Evolutionary conservation across 371 early-diverging fungal species (phyloP), one percentile per base, ranked within the genome.

Genomic region (Mucor racemosus): DNA sequence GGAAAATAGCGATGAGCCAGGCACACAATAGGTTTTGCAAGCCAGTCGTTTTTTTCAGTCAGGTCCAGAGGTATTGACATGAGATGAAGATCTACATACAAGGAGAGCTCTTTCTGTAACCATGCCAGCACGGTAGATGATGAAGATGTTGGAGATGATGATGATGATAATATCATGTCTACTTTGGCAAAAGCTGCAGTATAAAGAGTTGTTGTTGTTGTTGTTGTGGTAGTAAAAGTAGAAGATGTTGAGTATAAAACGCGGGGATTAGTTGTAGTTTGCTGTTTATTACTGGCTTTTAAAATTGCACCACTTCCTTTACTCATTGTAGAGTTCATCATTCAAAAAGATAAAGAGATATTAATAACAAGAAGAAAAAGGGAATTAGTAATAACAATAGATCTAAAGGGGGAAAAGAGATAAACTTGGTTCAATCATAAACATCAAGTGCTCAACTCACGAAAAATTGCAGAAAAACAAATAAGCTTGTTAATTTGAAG

Each of bases 101-200:
- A 59, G 21, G 65, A 26, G 41, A 80, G 71, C 53, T 77, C 72
- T 36, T 59, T 66, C 57, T 77, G 80, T 55, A 67, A 73, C 80
- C 80, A 80, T 74, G 77, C 74, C 77, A 75, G 80, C 80, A 80
- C 62, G 70, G 75, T 69, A 50, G 44, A 56, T 56, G 56, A 1
- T 35, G 36, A 40, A 41, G 59, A 33, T 26, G 17, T 41, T 14
- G 42, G 59, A 1, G 41, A 31, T 19, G 59, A 7, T 13, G 41
- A 31, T 59, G 41, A 40, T 13, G 31, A 11, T 46, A 56, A 34
- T 5, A 56, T 36, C 36, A 56, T 56, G 56, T 56, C 56, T 56
- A 56, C 56, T 56, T 56, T 56, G 14, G 56, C 36, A 35, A 56
- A 56, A 2, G 56, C 36, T 26, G 56, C 56, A 36, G 17, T 56